Evolutionary conservation across 768 basidiomycete genomes (phyloP).

Genomic region (Suillus occidentalis): DNA sequence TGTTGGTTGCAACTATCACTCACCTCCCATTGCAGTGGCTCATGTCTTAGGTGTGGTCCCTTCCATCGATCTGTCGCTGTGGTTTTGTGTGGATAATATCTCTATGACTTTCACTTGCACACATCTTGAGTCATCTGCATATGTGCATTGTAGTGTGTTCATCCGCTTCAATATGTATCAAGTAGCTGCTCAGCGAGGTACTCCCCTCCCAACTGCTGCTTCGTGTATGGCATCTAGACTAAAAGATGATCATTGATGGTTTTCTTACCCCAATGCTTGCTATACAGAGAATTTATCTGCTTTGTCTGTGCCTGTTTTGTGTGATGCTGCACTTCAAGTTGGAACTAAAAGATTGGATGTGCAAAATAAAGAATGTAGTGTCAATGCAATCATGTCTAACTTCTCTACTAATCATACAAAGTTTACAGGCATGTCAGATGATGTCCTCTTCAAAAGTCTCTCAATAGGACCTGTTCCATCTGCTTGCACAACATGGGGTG

Average conservation of each 20-base stretch:
- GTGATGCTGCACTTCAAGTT: background rate
- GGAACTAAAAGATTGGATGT: background rate
- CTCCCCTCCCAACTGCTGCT: background rate
- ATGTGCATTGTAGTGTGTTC: background rate
- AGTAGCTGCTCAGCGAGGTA: background rate
- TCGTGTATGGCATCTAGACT: background rate
- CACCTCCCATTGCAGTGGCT: background rate
- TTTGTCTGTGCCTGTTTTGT: background rate
- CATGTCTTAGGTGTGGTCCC: background rate
- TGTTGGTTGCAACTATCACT: background rate
- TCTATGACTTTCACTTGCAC: background rate
- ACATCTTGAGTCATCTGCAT: background rate
- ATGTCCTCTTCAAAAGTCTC: background rate
- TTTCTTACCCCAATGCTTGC: background rate
- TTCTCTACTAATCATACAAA: background rate
- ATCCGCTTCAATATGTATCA: background rate
- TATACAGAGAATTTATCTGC: background rate
- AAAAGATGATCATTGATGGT: background rate
- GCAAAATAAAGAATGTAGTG: background rate
- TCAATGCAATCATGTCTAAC: background rate
- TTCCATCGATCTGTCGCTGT: background rate
- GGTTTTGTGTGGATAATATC: background rate
- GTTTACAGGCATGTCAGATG: background rate
- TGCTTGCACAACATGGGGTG: background rate
- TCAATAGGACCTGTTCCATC: background rate